phyloP scores from a whole-genome alignment of 139 green algal genomes.

The Volvox africanus region DNA sequence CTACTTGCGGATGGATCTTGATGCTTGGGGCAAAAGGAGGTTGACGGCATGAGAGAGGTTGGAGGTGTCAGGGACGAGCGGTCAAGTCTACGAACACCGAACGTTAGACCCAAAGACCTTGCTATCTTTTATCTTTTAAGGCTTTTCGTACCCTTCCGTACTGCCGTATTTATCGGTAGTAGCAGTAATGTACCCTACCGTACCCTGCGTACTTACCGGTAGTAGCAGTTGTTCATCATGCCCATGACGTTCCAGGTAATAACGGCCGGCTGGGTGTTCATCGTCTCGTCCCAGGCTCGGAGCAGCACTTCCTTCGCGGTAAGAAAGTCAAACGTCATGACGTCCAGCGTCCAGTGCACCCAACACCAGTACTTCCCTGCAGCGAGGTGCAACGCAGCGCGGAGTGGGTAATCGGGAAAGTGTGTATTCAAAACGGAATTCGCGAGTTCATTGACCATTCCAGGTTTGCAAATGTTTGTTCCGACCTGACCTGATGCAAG shows the following conservation, averaged over 20 bases:
- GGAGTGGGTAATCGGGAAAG: too few species aligned
- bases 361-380: constrained; percentile 93
- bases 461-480: too few species aligned
- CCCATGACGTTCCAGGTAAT: constrained; percentile 98
- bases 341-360: constrained; percentile 81
- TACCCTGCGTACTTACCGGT: constrained; percentile 39
- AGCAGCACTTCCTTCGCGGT: constrained; percentile 77
- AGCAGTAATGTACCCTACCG: constrained; percentile 74
- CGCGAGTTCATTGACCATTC: too few species aligned
- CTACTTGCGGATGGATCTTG: constrained; percentile 63
- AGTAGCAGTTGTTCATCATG: constrained; percentile 99
- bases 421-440: too few species aligned
- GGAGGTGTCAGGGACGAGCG: too few species aligned
- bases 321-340: constrained; percentile 78
- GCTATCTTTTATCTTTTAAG: too few species aligned
- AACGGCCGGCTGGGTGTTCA: constrained; percentile 89
- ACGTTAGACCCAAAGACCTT: too few species aligned
- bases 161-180: constrained; percentile 65
- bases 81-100: too few species aligned
- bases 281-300: constrained; percentile 85
- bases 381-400: too few species aligned
- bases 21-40: constrained; percentile 56
- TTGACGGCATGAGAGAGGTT: too few species aligned
- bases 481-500: too few species aligned
- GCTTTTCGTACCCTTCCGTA: too few species aligned